Evolutionary conservation across 2,329 filamentous ascomycete genomes (phyloP).

Genomic region (Penicillium capsulatum): DNA sequence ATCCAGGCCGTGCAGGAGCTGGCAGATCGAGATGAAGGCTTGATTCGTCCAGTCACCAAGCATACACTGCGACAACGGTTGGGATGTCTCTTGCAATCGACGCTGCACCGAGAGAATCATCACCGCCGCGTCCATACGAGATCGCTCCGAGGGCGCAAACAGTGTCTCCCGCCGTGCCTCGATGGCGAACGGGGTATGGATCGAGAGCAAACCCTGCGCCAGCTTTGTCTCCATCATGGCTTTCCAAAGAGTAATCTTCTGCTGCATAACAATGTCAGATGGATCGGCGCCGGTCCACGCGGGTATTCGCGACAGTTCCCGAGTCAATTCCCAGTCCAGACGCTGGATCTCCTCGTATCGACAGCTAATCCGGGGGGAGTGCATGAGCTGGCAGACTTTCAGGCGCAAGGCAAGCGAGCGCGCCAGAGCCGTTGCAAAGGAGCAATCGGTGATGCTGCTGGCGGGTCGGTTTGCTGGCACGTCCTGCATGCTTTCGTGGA

Average conservation of each 20-base stretch:
- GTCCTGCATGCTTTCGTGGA: slow-evolving; percentile 36
- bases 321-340: slow-evolving; percentile 39
- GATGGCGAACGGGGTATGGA: slow-evolving; percentile 39
- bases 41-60: slow-evolving; percentile 38
- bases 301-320: slow-evolving; percentile 34
- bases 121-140: slow-evolving; percentile 36
- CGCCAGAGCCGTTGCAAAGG: slow-evolving; percentile 31
- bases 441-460: slow-evolving; percentile 36
- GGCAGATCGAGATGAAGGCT: slow-evolving; percentile 37
- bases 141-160: slow-evolving; percentile 34
- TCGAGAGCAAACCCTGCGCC: slow-evolving; percentile 35
- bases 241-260: slow-evolving; percentile 31
- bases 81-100: slow-evolving; percentile 32
- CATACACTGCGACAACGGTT: slow-evolving; percentile 30
- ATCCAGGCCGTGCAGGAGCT: slow-evolving; percentile 30
- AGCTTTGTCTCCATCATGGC: slow-evolving; percentile 35
- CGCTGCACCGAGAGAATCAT: slow-evolving; percentile 38
- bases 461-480: slow-evolving; percentile 29
- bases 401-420: slow-evolving; percentile 32
- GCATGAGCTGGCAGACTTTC: slow-evolving; percentile 34
- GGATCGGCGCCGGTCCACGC: slow-evolving; percentile 24
- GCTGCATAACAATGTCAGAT: slow-evolving; percentile 21
- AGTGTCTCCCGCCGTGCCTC: slow-evolving; percentile 31
- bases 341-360: slow-evolving; percentile 40
- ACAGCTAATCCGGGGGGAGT: slow-evolving; percentile 35